These are phyloP conservation scores for Inosperma sp. DNA, from an alignment of 768 basidiomycete species.

Conservation along the genomic window DNA sequence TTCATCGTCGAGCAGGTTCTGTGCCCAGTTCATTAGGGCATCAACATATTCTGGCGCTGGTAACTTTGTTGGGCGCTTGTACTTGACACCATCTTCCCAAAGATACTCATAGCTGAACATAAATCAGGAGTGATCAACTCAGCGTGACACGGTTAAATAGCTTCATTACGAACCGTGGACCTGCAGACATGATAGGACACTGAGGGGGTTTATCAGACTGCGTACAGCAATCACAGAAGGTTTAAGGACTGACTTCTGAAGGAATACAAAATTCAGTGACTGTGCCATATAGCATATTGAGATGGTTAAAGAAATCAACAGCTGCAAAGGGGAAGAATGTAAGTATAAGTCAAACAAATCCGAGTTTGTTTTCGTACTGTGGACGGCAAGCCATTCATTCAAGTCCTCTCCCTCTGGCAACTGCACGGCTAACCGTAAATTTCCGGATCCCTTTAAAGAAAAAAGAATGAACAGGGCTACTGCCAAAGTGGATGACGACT, in stretches of 20 bases:
- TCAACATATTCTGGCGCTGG: constrained; percentile 96
- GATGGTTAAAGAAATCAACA: constrained; percentile 98
- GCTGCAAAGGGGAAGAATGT: constrained; percentile 43
- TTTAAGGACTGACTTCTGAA: constrained; percentile 58
- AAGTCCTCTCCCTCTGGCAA: constrained; percentile 95
- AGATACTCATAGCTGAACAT: constrained; percentile 80
- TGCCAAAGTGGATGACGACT: not conserved
- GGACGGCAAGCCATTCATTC: constrained; percentile 99
- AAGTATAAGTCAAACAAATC: not conserved
- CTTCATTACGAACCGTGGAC: constrained; percentile 63
- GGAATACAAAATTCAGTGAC: constrained; percentile 97
- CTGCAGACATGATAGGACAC: constrained; percentile 97
- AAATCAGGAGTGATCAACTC: not conserved
- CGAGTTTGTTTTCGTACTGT: constrained; percentile 52
- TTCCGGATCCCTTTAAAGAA: constrained; percentile 78
- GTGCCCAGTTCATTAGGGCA: constrained; percentile 98
- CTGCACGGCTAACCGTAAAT: constrained; percentile 85
- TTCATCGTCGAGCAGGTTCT: constrained; percentile 88
- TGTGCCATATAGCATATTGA: constrained; percentile 99
- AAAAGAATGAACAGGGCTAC: not conserved
- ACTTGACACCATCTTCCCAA: constrained; percentile 88
- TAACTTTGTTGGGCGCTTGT: constrained; percentile 89
- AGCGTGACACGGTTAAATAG: not conserved
- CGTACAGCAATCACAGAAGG: constrained; percentile 8
- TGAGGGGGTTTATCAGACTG: constrained; percentile 25